Conservation (phyloP, 495 filamentous ascomycete genomes). For the Daldinia concentrica region DNA sequence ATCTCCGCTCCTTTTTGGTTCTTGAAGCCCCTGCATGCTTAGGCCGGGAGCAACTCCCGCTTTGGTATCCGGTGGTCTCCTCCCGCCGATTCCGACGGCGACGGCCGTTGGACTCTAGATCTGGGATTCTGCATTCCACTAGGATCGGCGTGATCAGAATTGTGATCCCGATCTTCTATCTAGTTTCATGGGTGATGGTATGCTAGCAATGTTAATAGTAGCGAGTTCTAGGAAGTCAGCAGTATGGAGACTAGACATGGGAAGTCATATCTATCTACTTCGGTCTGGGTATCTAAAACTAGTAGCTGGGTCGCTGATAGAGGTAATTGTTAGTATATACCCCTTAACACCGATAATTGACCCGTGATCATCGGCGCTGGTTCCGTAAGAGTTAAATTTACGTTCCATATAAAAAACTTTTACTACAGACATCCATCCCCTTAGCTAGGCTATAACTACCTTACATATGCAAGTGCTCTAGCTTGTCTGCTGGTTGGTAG, state of each 20-base stretch:
- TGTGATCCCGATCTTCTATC: neutral
- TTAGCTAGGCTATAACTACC: no score
- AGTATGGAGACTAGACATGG: neutral
- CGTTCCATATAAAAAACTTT: neutral
- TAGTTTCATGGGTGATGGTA: neutral
- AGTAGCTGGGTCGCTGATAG: neutral
- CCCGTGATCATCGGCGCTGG: neutral
- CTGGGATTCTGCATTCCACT: neutral
- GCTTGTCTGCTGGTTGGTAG: neutral
- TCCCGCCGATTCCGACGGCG: neutral
- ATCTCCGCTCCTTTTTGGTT: neutral
- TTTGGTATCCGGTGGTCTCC: neutral
- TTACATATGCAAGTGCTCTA: neutral
- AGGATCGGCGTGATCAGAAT: neutral
- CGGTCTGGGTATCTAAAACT: neutral
- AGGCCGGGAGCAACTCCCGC: neutral
- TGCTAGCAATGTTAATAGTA: neutral
- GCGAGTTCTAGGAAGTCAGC: neutral
- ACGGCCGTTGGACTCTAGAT: neutral
- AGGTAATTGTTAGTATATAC: neutral
- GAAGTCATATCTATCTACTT: neutral
- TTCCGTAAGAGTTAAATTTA: neutral
- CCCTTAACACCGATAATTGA: neutral
- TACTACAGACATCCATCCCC: neutral
- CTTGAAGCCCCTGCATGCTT: neutral